phyloP scores from a whole-genome alignment of 2,329 filamentous ascomycete genomes.

The Calonectria ilicicola region DNA sequence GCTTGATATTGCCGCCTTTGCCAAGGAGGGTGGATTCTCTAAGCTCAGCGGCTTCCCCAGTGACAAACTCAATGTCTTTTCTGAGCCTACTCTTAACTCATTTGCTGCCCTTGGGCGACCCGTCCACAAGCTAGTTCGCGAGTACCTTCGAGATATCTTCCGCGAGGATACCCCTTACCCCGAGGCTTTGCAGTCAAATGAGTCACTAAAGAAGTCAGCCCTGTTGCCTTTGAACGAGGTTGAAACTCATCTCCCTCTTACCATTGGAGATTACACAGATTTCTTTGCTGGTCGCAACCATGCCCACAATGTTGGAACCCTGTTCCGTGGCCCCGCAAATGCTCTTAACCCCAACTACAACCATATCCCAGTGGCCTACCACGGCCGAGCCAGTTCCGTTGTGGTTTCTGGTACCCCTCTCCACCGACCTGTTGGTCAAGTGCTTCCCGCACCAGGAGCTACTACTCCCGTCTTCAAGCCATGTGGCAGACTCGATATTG shows the following conservation, averaged over 20 bases:
- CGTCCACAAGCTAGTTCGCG: slow-evolving; percentile 76
- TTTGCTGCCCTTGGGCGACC: slow-evolving; percentile 68
- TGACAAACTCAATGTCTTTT: slow-evolving; percentile 43
- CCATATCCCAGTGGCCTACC: slow-evolving; percentile 84
- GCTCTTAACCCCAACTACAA: slow-evolving; percentile 85
- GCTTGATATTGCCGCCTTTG: slow-evolving; percentile 75
- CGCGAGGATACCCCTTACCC: slow-evolving; percentile 63
- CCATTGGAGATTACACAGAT: slow-evolving; percentile 86
- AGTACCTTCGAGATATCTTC: slow-evolving; percentile 72
- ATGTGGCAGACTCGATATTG: slow-evolving; percentile 75
- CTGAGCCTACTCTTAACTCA: slow-evolving; percentile 45
- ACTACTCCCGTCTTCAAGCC: slow-evolving; percentile 67
- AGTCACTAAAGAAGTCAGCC: slow-evolving; percentile 43
- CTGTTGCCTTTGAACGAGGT: slow-evolving; percentile 56
- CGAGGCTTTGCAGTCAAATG: slow-evolving; percentile 50
- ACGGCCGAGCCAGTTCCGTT: slow-evolving; percentile 81
- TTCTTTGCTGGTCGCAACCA: slow-evolving; percentile 86
- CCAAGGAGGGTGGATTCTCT: slow-evolving; percentile 55
- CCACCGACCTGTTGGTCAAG: slow-evolving; percentile 78
- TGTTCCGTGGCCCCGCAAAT: slow-evolving; percentile 80
- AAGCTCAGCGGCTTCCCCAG: slow-evolving; percentile 39
- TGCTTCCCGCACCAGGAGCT: slow-evolving; percentile 63
- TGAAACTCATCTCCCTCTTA: slow-evolving; percentile 77
- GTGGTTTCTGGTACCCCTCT: slow-evolving; percentile 81
- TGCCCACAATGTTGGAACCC: slow-evolving; percentile 74